A percentile compares a stretch with the other conserved stretches of the same genome.
Evolutionary conservation across 163 green algal genomes (phyloP).

Genomic region (Prototheca cutis): DNA sequence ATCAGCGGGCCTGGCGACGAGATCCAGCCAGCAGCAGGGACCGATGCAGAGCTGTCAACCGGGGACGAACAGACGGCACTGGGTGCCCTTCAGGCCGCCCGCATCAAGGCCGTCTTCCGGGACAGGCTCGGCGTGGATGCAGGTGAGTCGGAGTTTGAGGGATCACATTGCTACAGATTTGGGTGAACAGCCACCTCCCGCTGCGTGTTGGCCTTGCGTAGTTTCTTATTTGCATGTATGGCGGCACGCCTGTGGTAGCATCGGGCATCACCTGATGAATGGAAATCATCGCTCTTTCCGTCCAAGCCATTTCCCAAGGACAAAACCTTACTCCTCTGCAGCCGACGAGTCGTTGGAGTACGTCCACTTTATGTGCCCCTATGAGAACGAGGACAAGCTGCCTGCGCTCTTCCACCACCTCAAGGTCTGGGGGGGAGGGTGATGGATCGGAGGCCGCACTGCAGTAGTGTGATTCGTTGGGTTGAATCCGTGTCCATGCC

Average conservation of each 20-base stretch:
- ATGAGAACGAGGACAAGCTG: slow-evolving; percentile 24
- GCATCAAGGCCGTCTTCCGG: slow-evolving; percentile 25
- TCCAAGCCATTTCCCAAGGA: no score
- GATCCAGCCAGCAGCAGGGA: not conserved
- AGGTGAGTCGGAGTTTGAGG: slow-evolving; percentile 1
- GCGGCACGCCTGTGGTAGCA: no score
- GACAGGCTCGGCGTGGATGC: slow-evolving; percentile 13
- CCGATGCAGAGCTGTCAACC: no score
- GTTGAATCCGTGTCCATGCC: no score
- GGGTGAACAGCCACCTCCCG: no score
- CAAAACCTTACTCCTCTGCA: slow-evolving; percentile 1
- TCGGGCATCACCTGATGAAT: no score
- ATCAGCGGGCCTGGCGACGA: not conserved
- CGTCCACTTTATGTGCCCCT: slow-evolving; percentile 44
- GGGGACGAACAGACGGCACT: not conserved
- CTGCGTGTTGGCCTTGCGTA: no score
- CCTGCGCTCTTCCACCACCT: slow-evolving; percentile 19
- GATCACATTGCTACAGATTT: no score
- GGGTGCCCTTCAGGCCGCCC: slow-evolving; percentile 3
- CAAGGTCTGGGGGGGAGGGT: slow-evolving; percentile 11
- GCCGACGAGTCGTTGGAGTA: slow-evolving; percentile 49
- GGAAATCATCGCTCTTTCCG: no score
- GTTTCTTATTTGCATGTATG: no score
- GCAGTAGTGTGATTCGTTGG: no score
- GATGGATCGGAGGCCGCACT: no score